Evolutionary conservation across 2,329 filamentous ascomycete species (phyloP).

Genomic region (Fusarium solani-melongenae): DNA sequence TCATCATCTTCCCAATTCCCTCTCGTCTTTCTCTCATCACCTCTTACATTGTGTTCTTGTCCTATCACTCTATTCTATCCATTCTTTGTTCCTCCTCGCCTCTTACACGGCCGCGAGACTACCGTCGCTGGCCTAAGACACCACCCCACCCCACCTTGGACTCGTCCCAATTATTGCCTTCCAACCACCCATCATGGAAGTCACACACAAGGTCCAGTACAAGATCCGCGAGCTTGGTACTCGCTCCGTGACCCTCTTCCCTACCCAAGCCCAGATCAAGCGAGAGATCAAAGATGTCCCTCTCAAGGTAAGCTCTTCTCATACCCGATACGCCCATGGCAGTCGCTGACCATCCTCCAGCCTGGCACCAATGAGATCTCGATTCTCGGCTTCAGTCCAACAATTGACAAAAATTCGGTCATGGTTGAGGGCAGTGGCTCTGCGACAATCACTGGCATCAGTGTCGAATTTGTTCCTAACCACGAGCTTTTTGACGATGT

Average conservation of each 20-base stretch:
- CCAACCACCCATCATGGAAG: slow-evolving; percentile 49
- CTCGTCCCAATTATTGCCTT: not conserved
- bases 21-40: not conserved
- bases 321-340: not conserved
- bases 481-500: slow-evolving; percentile 64
- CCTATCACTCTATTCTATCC: not conserved
- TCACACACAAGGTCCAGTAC: slow-evolving; percentile 59
- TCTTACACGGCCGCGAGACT: not conserved
- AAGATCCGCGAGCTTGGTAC: slow-evolving; percentile 67
- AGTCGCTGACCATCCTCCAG: slow-evolving; percentile 41
- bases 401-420: slow-evolving; percentile 68
- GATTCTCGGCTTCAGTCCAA: slow-evolving; percentile 65
- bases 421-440: slow-evolving; percentile 68
- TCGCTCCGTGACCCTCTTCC: slow-evolving; percentile 72
- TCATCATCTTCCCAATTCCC: slow-evolving; percentile 3
- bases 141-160: not conserved
- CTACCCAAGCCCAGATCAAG: slow-evolving; percentile 68
- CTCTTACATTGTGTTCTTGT: not conserved
- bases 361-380: slow-evolving; percentile 68
- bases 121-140: not conserved
- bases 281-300: slow-evolving; percentile 67
- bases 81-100: not conserved
- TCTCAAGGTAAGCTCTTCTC: slow-evolving; percentile 38
- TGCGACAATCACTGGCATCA: slow-evolving; percentile 70
- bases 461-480: slow-evolving; percentile 67